Evolutionary conservation across 73 alveolate genomes (phyloP), one percentile per base, ranked within the genome.

Genomic region (Tetrahymena thermophila): DNA sequence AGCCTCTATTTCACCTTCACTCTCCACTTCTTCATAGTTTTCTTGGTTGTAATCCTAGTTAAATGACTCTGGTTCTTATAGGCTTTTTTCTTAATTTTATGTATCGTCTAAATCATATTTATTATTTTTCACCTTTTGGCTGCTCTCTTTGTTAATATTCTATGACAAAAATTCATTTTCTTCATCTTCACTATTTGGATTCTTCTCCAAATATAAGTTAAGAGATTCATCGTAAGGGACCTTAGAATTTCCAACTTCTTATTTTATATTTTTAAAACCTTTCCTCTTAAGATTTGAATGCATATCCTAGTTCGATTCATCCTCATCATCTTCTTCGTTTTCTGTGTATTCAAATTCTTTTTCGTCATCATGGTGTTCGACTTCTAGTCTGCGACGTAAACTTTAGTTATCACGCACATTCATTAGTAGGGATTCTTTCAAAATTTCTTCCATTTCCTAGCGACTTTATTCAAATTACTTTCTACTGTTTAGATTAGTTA

Each of bases 121-220:
- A 35, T 43, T 55, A 0, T 94, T 85, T 43, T 84, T n/a, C 5
- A 43, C 93, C 56, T 95, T 83, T 85, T 95, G 84, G 15, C 93
- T 85, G 84, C 85, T 43, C 0, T 44, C 89, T 43, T 95, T 94
- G 56, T 43, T 43, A 35, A 71, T 43, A 56, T 85, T 56, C 28
- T 93, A 93, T 56, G 94, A 35, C 34, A 85, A 31, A 85, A 55
- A 43, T 34, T 89, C 85, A 38, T 55, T 56, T 85, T 89, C 84
- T 85, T 95, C 97, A 89, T 95, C 97, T 17, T 43, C 95, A 50
- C 84, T 95, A 34, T 89, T 50, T 43, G 93, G 31, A 43, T 50
- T 21, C 56, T 95, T 43, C 34, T 89, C 94, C 43, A 89, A 93
- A 35, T 21, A 84, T 35, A 85, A 94, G 34, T 95, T 95, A 21